Evolutionary conservation across 2,329 filamentous ascomycete genomes (phyloP).

Genomic region (Colletotrichum cereale): DNA sequence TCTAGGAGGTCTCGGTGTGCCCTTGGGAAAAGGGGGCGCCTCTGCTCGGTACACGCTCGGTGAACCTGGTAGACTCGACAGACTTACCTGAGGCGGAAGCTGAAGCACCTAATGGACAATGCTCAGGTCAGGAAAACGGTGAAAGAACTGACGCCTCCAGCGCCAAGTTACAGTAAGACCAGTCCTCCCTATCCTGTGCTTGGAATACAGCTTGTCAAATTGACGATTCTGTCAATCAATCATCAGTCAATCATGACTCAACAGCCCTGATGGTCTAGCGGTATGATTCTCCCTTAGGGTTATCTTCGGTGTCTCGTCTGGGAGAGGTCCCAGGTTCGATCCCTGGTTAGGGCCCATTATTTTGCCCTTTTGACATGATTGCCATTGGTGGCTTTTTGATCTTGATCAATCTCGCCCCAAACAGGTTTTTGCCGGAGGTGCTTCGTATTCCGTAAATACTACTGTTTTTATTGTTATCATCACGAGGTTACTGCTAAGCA

Average conservation of each 20-base stretch:
- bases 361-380: not conserved
- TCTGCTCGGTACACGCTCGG: not conserved
- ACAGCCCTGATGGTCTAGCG: slow-evolving; percentile 26
- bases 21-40: not conserved
- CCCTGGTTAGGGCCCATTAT: slow-evolving; percentile 26
- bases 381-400: not conserved
- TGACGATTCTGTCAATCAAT: not conserved
- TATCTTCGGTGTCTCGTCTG: not conserved
- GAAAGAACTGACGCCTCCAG: not conserved
- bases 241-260: not conserved
- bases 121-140: not conserved
- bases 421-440: not conserved
- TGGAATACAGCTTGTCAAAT: not conserved
- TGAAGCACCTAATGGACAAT: not conserved
- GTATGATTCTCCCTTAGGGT: slow-evolving; percentile 31
- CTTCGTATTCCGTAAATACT: not conserved
- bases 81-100: not conserved
- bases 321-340: slow-evolving; percentile 31
- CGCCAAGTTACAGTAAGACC: accelerated
- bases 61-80: not conserved
- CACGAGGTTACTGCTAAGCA: not conserved
- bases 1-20: not conserved
- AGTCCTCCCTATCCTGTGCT: not conserved
- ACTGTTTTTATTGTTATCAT: not conserved
- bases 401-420: not conserved